These are phyloP conservation scores for Coniophora puteana DNA, from an alignment of 1,284 basidiomycete genomes.

Conservation along the genomic window DNA sequence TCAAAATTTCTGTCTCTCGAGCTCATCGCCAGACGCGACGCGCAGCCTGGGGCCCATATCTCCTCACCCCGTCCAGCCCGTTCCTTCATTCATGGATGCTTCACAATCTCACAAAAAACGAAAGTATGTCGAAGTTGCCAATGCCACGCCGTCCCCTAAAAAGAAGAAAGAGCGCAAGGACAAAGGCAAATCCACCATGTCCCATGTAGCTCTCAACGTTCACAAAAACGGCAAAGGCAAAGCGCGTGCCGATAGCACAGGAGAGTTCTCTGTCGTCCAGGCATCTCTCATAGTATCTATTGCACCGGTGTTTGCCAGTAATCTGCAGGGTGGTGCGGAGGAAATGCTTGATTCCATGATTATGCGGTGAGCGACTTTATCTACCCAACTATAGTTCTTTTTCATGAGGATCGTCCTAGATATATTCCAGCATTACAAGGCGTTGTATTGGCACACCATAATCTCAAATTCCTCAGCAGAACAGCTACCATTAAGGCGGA, in stretches of 20 bases:
- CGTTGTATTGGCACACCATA: conserved; percentile 85
- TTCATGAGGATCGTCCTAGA: conserved; percentile 37
- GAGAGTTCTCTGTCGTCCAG: conserved; percentile 66
- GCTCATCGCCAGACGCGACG: neutral
- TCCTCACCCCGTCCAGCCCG: neutral
- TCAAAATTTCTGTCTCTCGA: conserved; percentile 9
- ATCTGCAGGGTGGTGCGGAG: conserved; percentile 69
- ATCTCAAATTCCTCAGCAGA: conserved; percentile 65
- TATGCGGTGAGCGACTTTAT: conserved; percentile 69
- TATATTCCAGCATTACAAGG: conserved; percentile 87
- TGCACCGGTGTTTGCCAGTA: conserved; percentile 75
- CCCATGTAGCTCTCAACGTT: neutral
- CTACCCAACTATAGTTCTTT: conserved; percentile 3
- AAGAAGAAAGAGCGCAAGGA: conserved; percentile 28
- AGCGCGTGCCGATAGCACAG: conserved; percentile 22
- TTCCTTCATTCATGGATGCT: conserved; percentile 6
- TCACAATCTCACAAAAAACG: conserved; percentile 44
- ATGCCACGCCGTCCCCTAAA: conserved; percentile 14
- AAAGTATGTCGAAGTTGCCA: conserved; percentile 38
- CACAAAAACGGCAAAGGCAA: conserved; percentile 41
- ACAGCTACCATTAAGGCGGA: conserved; percentile 78
- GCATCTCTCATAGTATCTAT: conserved; percentile 75
- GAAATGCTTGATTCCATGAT: conserved; percentile 92
- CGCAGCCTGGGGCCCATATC: neutral
- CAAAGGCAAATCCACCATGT: conserved; percentile 7